Percentiles rank a stretch among this genome's conserved stretches.
Evolutionary conservation across 495 filamentous ascomycete species (phyloP).

Genomic region (Pyrenula massariospora): DNA sequence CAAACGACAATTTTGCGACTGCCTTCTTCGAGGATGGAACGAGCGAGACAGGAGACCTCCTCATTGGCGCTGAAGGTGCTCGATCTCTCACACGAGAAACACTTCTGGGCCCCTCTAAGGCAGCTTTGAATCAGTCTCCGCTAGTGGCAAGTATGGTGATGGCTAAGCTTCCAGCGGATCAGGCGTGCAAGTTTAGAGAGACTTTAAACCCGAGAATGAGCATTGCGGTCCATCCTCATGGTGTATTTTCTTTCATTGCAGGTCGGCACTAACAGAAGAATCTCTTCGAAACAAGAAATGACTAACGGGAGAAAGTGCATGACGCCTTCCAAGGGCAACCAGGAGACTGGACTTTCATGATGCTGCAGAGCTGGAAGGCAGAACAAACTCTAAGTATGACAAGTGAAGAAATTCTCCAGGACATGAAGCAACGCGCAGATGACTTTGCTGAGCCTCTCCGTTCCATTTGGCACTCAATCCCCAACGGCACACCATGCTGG

Average conservation of each 20-base stretch:
- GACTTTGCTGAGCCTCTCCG: slow-evolving; percentile 1
- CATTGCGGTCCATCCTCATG: no score
- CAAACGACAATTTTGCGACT: slow-evolving; percentile 8
- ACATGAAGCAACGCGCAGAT: neutral
- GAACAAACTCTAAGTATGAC: neutral
- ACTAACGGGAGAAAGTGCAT: no score
- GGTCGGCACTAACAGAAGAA: no score
- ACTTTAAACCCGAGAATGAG: no score
- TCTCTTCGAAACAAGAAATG: no score
- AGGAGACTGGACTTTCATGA: slow-evolving; percentile 1
- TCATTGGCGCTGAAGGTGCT: slow-evolving; percentile 38
- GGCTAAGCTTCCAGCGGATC: neutral
- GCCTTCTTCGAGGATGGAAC: slow-evolving; percentile 12
- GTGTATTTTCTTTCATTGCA: no score
- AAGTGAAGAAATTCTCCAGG: neutral
- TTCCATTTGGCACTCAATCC: neutral
- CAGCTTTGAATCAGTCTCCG: neutral
- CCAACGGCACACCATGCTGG: neutral
- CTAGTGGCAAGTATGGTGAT: neutral
- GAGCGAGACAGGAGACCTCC: slow-evolving; percentile 7
- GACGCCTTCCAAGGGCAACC: no score
- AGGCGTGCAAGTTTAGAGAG: neutral
- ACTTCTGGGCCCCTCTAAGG: slow-evolving; percentile 20
- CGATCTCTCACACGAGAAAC: slow-evolving; percentile 23
- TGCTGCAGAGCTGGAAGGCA: neutral